phyloP scores from a whole-genome alignment of 2,329 filamentous ascomycete genomes.

The Phoma herbarum region DNA sequence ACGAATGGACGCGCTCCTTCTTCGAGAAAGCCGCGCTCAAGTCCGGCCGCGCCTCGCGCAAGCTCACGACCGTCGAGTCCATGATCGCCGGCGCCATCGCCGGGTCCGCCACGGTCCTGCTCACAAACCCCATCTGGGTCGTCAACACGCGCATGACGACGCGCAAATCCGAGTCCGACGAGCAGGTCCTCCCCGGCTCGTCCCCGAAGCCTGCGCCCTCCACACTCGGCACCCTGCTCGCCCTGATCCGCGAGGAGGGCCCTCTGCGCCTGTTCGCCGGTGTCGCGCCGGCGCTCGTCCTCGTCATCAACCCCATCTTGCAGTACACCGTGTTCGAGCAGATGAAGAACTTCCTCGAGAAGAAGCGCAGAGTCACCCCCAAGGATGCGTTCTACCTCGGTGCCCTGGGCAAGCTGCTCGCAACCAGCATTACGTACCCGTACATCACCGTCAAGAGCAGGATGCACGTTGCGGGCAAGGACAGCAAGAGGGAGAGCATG shows the following conservation, averaged over 20 bases:
- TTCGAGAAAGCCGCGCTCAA: slow-evolving; percentile 81
- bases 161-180: slow-evolving; percentile 68
- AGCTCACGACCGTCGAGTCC: slow-evolving; percentile 88
- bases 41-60: slow-evolving; percentile 76
- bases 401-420: slow-evolving; percentile 91
- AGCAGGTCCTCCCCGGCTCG: slow-evolving; percentile 52
- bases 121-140: slow-evolving; percentile 99
- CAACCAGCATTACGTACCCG: slow-evolving; percentile 93
- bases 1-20: slow-evolving; percentile 91
- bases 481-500: slow-evolving; percentile 82
- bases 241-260: slow-evolving; percentile 84
- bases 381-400: slow-evolving; percentile 90
- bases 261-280: slow-evolving; percentile 86
- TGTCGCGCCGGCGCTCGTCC: slow-evolving; percentile 87
- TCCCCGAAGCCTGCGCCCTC: slow-evolving; percentile 66
- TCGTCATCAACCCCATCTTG: slow-evolving; percentile 97
- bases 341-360: slow-evolving; percentile 90
- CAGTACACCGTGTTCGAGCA: slow-evolving; percentile 99
- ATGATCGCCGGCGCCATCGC: slow-evolving; percentile 96
- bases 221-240: slow-evolving; percentile 81
- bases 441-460: slow-evolving; percentile 99
- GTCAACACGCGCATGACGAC: slow-evolving; percentile 99
- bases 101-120: slow-evolving; percentile 89
- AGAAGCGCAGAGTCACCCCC: slow-evolving; percentile 77
- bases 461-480: slow-evolving; percentile 88